Evolutionary conservation across 208 protist genomes (phyloP), one percentile per base, ranked within the genome.

Genomic region (Leishmania gerbilli): DNA sequence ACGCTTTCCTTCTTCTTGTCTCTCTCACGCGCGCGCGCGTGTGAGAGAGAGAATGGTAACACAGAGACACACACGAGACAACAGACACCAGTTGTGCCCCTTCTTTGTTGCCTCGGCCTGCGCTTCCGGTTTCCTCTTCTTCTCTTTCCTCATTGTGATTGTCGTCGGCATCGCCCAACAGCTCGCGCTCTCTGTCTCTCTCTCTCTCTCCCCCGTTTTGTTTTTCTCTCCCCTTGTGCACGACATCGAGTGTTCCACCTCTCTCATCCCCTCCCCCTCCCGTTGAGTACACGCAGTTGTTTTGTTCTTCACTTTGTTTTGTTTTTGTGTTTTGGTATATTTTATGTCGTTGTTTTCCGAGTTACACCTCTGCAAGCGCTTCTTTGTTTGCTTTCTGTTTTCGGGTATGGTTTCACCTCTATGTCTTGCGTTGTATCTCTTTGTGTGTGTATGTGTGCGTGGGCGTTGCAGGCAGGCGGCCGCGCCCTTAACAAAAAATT

Each of bases 351-450:
- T 49, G 8, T 49, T 40, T 40, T 42, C 17, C 11, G 64, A 68
- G 64, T 37, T 42, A 71, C 67, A 71, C 40, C 67, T 71, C 67
- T 71, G 71, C 71, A 58, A 53, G 71, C 71, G 67, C 40, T 71
- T 47, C 9, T 71, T n/a, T 71, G 17, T 13, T 7, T 71, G 21
- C 51, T 86, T 83, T 83, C 13, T 47, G 58, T 69, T 79, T 64
- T 45, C 27, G 15, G 8, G 62, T 40, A 68, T 68, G 15, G 40
- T 31, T 71, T 71, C 19, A 3, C 21, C 40, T 37, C 17, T 19
- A 6, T 37, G 21, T 27, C 65, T 24, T 6, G 19, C 21, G 49
- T 27, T 8, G 6, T 15, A 15, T 31, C 67, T 71, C 40, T n/a
- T n/a, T 27, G 0, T 60, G 71, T 75, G 68, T 74, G 68, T 45